Base-by-base conservation (phyloP, 345 rosid species). In the Garcia nutans region DNA sequence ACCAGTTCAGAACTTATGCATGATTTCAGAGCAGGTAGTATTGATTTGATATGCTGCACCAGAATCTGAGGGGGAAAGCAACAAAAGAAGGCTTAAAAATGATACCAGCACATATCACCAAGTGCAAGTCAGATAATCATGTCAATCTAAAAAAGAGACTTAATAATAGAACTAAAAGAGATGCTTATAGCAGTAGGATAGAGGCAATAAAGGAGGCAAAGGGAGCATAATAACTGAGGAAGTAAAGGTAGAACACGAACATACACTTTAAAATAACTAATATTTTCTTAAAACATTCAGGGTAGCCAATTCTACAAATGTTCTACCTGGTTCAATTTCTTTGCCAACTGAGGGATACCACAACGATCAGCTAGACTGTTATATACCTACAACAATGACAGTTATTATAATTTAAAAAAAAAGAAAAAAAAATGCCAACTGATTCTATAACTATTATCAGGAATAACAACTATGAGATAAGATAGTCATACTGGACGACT, bases 321-420 rank as follows among this genome's bases (percentile, higher is more conserved):
- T 68, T 63, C 57, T 87, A 93, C 99, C 94, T 91, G 97, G 79
- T 95, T 95, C 87, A 95, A 85, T 82, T 91, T 95, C 86, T 93
- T 95, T 50, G 98, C 99, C 83, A 93, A 60, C 77, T 95, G 98
- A 75, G 98, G 93, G 79, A 93, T 86, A 54, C 99, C 99, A 88
- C 96, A 93, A 19, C 94, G 91, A 84, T 93, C 99, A n/a, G 89
- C 89, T n/a, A 95, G 84, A 82, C 89, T 88, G 71, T 83, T 91
- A 84, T 95, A 95, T 52, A 85, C 93, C 97, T 95, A 22, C 5
- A 70, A 33, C 19, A 68, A 22, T 62, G 45, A 22, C 72, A 66
- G 65, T 57, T 22, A 73, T 54, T 59, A 20, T 67, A 54, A 19
- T 31, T 52, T 17, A 2, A 24, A 50, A 17, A 49, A 62, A 41